Conservation (phyloP, 2,329 filamentous ascomycete genomes). For the Neonectria hederae region DNA sequence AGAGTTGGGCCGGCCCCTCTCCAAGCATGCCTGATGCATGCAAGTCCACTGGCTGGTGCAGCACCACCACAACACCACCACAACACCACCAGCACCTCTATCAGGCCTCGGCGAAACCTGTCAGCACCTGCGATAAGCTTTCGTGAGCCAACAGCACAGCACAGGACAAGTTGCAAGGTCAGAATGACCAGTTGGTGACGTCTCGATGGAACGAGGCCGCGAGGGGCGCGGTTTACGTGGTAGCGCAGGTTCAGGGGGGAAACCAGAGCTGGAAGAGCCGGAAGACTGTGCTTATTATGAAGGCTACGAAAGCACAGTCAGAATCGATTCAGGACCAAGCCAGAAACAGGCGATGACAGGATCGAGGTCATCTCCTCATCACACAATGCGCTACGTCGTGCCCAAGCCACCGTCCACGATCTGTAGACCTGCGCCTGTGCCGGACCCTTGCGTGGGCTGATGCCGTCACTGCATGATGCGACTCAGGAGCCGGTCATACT, state of each 20-base stretch:
- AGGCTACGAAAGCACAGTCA: not conserved
- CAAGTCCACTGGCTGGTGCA: not conserved
- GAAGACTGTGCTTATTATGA: not conserved
- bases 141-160: conserved; percentile 17
- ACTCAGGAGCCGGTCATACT: conserved; percentile 18
- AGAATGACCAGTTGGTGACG: conserved; percentile 42
- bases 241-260: conserved; percentile 25
- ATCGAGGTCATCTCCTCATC: not conserved
- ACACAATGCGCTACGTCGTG: not conserved
- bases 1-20: not conserved
- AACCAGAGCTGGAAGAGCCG: not conserved
- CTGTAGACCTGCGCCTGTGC: conserved; percentile 2
- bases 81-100: not conserved
- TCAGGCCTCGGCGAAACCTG: not conserved
- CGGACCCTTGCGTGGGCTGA: conserved; percentile 19
- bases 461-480: conserved; percentile 21
- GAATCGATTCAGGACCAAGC: not conserved
- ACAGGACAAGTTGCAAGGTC: conserved; percentile 21
- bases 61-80: not conserved
- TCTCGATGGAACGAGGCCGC: conserved; percentile 36
- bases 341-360: conserved; percentile 15
- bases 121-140: not conserved
- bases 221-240: conserved; percentile 25
- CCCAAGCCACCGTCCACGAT: not conserved
- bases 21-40: not conserved